Evolutionary conservation across 768 basidiomycete species (phyloP).

Genomic region (Xerocomellus chrysenteron): DNA sequence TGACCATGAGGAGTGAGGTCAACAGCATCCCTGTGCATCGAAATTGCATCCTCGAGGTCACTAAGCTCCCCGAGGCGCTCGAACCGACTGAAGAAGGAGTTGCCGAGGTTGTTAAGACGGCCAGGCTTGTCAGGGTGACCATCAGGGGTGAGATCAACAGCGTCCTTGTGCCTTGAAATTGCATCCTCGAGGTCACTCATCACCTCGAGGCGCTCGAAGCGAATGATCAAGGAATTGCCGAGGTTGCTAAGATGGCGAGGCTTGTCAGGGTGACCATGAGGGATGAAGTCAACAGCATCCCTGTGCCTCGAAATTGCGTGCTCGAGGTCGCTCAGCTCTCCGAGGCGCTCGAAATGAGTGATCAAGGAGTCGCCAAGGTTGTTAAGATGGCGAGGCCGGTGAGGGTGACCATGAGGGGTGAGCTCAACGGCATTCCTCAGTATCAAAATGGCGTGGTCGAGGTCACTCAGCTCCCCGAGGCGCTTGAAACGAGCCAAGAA

Average conservation of each 20-base stretch:
- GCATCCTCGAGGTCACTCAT: too few relatives aligned
- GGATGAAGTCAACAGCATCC: conserved; percentile 1
- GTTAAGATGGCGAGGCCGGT: background rate
- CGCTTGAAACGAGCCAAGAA: background rate
- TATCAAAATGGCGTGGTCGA: background rate
- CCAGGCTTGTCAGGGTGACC: too few relatives aligned
- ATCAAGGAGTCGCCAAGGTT: background rate
- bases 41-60: too few relatives aligned
- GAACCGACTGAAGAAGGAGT: too few relatives aligned
- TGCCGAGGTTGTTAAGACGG: too few relatives aligned
- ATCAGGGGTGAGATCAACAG: too few relatives aligned
- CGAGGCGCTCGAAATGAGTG: background rate
- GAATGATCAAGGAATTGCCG: too few relatives aligned
- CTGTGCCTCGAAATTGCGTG: background rate
- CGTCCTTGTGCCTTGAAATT: too few relatives aligned
- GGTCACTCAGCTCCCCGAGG: background rate
- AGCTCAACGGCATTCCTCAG: background rate
- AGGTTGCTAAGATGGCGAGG: background rate
- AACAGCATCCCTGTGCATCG: too few relatives aligned
- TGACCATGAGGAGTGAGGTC: too few relatives aligned
- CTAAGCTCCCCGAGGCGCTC: too few relatives aligned
- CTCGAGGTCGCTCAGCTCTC: background rate
- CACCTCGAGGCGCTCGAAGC: too few relatives aligned
- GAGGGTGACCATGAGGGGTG: background rate
- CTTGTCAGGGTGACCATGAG: background rate